These are phyloP conservation scores for Leishmania lainsoni DNA, from an alignment of 208 protist genomes.

Conservation along the genomic window DNA sequence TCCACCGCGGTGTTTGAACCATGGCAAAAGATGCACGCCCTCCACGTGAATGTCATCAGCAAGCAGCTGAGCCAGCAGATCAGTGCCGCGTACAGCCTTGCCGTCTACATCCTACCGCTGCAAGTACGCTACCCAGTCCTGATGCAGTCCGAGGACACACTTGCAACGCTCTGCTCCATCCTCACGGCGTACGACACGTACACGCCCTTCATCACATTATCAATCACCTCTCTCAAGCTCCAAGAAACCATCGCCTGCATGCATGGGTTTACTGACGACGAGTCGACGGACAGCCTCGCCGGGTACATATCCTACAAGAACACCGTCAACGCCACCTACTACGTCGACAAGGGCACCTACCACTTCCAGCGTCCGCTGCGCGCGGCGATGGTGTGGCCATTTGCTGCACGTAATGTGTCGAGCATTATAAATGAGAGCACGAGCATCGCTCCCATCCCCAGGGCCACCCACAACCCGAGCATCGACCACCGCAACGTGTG, in stretches of 20 bases:
- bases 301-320: conserved; percentile 18
- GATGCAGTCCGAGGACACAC: conserved; percentile 3
- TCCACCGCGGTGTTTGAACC: background rate
- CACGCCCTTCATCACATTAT: background rate
- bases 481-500: conserved; percentile 8
- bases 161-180: conserved; percentile 5
- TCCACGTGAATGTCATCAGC: background rate
- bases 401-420: conserved; percentile 1
- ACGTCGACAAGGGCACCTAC: conserved; percentile 9
- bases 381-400: background rate
- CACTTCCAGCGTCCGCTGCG: conserved; percentile 12
- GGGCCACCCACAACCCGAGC: background rate
- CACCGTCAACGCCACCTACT: conserved; percentile 17
- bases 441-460: background rate
- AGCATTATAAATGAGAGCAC: background rate
- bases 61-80: background rate
- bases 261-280: background rate
- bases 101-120: background rate
- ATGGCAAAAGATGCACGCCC: background rate
- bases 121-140: background rate
- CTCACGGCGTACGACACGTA: conserved; percentile 2
- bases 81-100: background rate
- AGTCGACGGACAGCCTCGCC: background rate
- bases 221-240: background rate
- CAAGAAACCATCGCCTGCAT: conserved; percentile 9